A percentile compares a stretch with the other conserved stretches of the same genome.
These are phyloP conservation scores for Austroboletus festivus DNA, from an alignment of 768 basidiomycete genomes.

Conservation along the genomic window DNA sequence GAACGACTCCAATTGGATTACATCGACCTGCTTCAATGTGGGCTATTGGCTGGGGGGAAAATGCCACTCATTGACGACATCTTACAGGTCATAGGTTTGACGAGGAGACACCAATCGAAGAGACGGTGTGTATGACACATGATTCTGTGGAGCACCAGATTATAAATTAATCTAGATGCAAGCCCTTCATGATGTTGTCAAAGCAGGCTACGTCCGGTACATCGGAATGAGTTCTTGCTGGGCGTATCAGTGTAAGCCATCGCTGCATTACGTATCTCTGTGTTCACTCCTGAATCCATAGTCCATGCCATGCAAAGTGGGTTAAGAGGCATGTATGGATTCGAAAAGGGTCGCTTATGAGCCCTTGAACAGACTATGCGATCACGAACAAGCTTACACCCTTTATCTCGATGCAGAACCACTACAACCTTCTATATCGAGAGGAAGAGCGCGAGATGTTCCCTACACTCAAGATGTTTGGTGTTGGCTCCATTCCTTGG, in stretches of 20 bases:
- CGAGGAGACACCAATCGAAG: conserved; percentile 47
- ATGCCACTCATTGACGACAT: neutral
- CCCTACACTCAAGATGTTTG: conserved; percentile 46
- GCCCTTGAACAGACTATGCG: conserved; percentile 33
- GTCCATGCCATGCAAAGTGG: conserved; percentile 42
- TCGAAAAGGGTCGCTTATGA: neutral
- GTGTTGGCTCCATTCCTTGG: conserved; percentile 47
- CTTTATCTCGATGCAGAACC: conserved; percentile 67
- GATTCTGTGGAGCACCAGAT: neutral
- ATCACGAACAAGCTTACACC: conserved; percentile 44
- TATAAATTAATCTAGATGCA: conserved; percentile 34
- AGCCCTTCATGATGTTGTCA: conserved; percentile 49
- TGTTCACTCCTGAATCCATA: conserved; percentile 11
- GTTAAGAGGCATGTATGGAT: neutral
- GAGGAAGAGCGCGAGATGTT: conserved; percentile 63
- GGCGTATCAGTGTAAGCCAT: conserved; percentile 37
- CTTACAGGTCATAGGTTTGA: conserved; percentile 46
- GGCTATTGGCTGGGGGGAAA: neutral
- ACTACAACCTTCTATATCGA: conserved; percentile 53
- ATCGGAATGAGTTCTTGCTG: conserved; percentile 44
- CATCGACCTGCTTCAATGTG: conserved; percentile 56
- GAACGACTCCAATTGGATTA: conserved; percentile 47
- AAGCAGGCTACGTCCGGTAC: conserved; percentile 46
- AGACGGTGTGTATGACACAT: conserved; percentile 28
- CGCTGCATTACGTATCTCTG: neutral